Base-by-base conservation (phyloP, 768 basidiomycete genomes). In the Multifurca ochricompacta region DNA sequence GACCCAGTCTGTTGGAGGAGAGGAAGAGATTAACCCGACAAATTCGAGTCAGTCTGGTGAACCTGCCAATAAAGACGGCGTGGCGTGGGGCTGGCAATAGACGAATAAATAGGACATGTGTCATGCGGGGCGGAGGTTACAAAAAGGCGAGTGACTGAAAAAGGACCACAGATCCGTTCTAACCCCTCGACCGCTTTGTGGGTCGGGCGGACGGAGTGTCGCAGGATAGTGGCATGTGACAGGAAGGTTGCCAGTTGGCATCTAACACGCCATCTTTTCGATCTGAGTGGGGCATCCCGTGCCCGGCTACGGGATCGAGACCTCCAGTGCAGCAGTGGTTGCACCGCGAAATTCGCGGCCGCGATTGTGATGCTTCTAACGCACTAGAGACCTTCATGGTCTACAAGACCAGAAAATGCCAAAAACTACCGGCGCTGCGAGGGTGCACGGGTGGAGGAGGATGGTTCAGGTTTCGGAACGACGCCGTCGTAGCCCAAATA, bases 401-500 rank as follows among this genome's bases (percentile, higher is more conserved):
- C 53, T 37, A 39, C 23, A 21, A 37, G 41, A 23, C 23, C 34
- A 40, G 49, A 21, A 28, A 11, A 43, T 18, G 18, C 39, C 43
- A 49, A n/a, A 47, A 32, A 48, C 47, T 52, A 59, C 50, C 59
- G 51, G 30, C 59, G 57, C 34, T 49, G 57, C 21, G 43, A 14
- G n/a, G 51, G 40, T 16, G 51, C 41, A 13, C 51, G 56, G 19
- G 27, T 6, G 18, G 44, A 34, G 14, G 49, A 40, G 23, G 59
- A 50, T 23, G 60, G 37, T 28, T 79, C 79, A 6, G 83, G 82
- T 63, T 84, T 85, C 13, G 79, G 82, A 31, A 89, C 78, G n/a
- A 83, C 80, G 16, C 86, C 86, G 18, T 81, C 77, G 16, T 86
- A 67, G 28, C 87, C 85, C 53, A 71, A 73, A 70, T 90, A 91